Conservation (phyloP, 2,329 filamentous ascomycete species). For the Epichloe typhina region DNA sequence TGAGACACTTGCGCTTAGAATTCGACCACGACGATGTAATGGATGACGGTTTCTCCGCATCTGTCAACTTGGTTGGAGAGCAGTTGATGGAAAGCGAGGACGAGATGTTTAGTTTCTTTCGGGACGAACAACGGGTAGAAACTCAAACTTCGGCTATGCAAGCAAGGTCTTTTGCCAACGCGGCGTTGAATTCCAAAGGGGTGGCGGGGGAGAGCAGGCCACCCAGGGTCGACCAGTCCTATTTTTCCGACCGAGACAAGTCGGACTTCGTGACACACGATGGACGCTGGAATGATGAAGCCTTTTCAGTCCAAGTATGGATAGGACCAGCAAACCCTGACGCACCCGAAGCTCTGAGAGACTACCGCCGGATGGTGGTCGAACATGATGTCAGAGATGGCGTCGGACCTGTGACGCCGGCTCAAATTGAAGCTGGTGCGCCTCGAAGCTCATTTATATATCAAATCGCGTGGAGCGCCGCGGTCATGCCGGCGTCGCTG, state of each 20-base stretch:
- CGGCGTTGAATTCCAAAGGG: constrained; percentile 5
- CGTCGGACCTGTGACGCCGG: constrained; percentile 33
- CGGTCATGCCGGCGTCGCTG: constrained; percentile 25
- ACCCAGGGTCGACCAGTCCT: neutral
- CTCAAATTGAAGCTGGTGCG: constrained; percentile 36
- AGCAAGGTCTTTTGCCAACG: constrained; percentile 1
- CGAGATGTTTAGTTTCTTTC: constrained; percentile 33
- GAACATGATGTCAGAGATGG: constrained; percentile 21
- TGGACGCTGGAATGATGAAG: constrained; percentile 14
- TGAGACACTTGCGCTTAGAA: constrained; percentile 42
- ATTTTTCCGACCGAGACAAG: constrained; percentile 8
- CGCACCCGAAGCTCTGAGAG: constrained; percentile 26
- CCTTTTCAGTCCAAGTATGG: constrained; percentile 27
- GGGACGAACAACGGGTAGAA: constrained; percentile 11
- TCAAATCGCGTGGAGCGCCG: constrained; percentile 37
- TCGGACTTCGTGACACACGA: constrained; percentile 13
- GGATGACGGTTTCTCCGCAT: constrained; percentile 21
- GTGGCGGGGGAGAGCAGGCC: neutral
- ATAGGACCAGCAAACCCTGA: constrained; percentile 25
- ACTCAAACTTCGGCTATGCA: constrained; percentile 3
- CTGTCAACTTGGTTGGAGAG: constrained; percentile 27
- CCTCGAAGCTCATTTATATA: constrained; percentile 33
- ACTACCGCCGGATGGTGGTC: constrained; percentile 34
- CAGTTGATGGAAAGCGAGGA: constrained; percentile 28
- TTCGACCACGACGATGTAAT: constrained; percentile 30